Base-by-base conservation (phyloP, 1,284 basidiomycete species). In the Rhodotorula sp. region DNA sequence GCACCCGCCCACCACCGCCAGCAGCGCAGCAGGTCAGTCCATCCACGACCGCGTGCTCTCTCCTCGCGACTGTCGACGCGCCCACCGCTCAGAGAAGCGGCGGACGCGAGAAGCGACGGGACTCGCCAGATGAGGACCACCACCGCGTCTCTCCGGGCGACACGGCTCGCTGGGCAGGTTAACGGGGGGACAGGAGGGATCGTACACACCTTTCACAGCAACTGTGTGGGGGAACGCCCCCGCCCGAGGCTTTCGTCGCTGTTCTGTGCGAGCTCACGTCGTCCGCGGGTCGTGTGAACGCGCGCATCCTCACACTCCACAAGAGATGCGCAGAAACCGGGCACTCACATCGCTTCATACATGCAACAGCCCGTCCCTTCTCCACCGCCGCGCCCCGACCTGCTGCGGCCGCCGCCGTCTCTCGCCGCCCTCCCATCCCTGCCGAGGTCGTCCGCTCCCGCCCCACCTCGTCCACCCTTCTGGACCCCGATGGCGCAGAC, bases 351-450 rank as follows among this genome's bases (percentile, higher is more conserved):
- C 10, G 27, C 3, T 27, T 8, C 27, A 22, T 6, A 4, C 27
- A 12, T 34, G 32, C 44, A 44, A 17, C 53, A 54, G 53, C 32
- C 29, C 53, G 53, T 21, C 53, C 53, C 29, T 34, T 54, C 13
- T 54, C 53, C 32, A 34, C 41, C 29, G 15, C 34, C 36, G 60
- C 48, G 5, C 46, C 32, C 25, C 60, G 48, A 12, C 34, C 44
- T 41, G 39, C 39, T 17, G 46, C 59, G 10, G 32, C 60, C 39
- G 34, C 59, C 25, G 32, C 29, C 29, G 15, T 34, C 39, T 25
- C 53, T 21, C 36, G 39, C 15, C 60, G 61, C 15, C 60, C 66
- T 19, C 22, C 66, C 36, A 63, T 67, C 32, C 66, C 66, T 17
- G 27, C 36, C 36, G 66, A 67, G 29, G 66, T 67, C 27, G 36